Base-by-base conservation (phyloP, 768 basidiomycete genomes). In the Lactarius deliciosus region DNA sequence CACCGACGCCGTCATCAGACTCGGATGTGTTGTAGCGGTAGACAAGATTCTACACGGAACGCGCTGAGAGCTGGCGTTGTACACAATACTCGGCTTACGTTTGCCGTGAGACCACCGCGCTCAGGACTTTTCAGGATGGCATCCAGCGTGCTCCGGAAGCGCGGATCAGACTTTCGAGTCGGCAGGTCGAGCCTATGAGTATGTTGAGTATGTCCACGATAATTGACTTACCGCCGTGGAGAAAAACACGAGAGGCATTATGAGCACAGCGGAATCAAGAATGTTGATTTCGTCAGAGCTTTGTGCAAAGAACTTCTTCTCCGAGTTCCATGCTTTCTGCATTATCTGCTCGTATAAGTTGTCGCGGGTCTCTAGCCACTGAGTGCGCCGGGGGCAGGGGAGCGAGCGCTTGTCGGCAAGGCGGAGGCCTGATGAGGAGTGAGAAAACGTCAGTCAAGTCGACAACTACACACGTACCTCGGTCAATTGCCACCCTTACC, bases 191-290 rank as follows among this genome's bases (percentile, higher is more conserved):
- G 1, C 38, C 54, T 62, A n/a, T 61, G 55, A 41, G 20, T 20
- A 47, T 20, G 34, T 32, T 61, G 55, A 41, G 20, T 20, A 43
- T 20, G 34, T 32, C 68, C 53, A 10, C 57, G 7, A 43, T 47
- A 18, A 8, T 34, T 22, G 13, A 81, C 87, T 70, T 69, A 90
- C 91, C 22, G 87, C 86, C 47, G 90, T 88, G 74, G 89, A 89
- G 80, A 97, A 96, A 81, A 96, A 97, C 38, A 94, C 91, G 43
- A 95, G 81, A 1, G 95, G 94, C 91, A 94, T 94, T 72, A 96
- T 94, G 55, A 95, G 80, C 59, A 97, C 86, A 16, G 94, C 88
- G 16, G 92, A 90, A 74, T 98, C 96, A 25, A 98, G 75, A 11
- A 91, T 82, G 54, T 89, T 81, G 0, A 81, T 86, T 68, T 93